These are phyloP conservation scores for Pisolithus marmoratus DNA, from an alignment of 768 basidiomycete genomes.

Conservation along the genomic window DNA sequence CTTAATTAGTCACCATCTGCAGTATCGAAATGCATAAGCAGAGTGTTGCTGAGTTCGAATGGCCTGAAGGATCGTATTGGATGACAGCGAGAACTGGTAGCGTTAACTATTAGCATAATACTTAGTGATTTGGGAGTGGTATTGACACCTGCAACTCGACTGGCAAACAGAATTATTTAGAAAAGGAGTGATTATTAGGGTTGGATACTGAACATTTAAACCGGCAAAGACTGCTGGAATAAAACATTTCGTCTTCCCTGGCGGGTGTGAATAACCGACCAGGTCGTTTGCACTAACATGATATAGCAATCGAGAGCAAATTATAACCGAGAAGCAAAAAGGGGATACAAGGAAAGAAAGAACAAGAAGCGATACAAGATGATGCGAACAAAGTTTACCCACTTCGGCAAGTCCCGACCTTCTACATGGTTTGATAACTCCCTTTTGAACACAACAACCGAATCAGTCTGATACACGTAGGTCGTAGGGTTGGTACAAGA, in stretches of 20 bases:
- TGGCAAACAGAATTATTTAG: neutral
- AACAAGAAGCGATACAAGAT: conserved; percentile 22
- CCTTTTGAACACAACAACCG: conserved; percentile 9
- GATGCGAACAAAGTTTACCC: conserved; percentile 8
- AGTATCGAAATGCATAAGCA: conserved; percentile 86
- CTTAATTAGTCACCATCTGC: neutral
- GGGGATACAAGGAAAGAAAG: neutral
- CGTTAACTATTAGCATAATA: neutral
- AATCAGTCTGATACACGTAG: neutral
- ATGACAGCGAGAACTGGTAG: conserved; percentile 5
- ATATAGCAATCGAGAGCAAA: neutral
- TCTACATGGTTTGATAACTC: conserved; percentile 27
- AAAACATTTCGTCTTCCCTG: neutral
- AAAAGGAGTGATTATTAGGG: neutral
- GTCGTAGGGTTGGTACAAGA: conserved; percentile 7
- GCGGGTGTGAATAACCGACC: neutral
- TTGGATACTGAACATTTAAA: neutral
- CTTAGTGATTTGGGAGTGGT: neutral
- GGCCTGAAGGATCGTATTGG: conserved; percentile 61
- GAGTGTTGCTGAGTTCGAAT: conserved; percentile 80
- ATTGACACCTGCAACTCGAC: neutral
- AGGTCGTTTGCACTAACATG: neutral
- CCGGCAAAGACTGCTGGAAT: neutral
- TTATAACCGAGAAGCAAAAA: neutral
- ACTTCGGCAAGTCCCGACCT: conserved; percentile 4